Evolutionary conservation across 1,284 basidiomycete species (phyloP).

Genomic region (Inonotus hispidus): DNA sequence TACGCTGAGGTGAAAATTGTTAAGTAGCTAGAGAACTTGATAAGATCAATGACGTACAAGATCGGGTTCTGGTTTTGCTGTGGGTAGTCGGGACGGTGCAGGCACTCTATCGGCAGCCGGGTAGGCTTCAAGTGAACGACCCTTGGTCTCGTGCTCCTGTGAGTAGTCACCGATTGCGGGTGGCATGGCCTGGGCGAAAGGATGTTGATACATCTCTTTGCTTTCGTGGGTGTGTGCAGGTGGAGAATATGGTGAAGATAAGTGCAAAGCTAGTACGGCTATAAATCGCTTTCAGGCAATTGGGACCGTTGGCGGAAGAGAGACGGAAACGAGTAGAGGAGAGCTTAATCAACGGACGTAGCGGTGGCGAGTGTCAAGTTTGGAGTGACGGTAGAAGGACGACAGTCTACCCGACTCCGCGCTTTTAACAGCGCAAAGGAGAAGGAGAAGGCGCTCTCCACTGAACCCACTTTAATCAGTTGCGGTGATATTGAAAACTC

Average conservation of each 20-base stretch:
- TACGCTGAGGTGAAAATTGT: neutral
- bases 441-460: conserved; percentile 1
- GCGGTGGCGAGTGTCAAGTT: neutral
- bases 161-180: neutral
- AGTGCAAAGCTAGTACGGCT: neutral
- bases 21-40: neutral
- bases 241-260: neutral
- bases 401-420: neutral
- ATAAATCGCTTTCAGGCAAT: neutral
- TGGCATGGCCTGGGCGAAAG: conserved; percentile 8
- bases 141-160: neutral
- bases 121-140: neutral
- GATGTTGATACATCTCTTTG: conserved; percentile 10
- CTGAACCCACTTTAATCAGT: neutral
- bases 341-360: neutral
- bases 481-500: neutral
- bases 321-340: neutral
- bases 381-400: neutral
- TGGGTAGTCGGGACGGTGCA: neutral
- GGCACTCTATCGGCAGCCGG: neutral
- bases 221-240: neutral
- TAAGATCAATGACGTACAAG: neutral
- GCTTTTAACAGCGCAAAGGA: neutral
- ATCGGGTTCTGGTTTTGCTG: neutral
- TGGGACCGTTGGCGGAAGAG: neutral